These are phyloP conservation scores for Hamamelis virginiana DNA, from an alignment of 164 flowering plant species.

Conservation along the genomic window DNA sequence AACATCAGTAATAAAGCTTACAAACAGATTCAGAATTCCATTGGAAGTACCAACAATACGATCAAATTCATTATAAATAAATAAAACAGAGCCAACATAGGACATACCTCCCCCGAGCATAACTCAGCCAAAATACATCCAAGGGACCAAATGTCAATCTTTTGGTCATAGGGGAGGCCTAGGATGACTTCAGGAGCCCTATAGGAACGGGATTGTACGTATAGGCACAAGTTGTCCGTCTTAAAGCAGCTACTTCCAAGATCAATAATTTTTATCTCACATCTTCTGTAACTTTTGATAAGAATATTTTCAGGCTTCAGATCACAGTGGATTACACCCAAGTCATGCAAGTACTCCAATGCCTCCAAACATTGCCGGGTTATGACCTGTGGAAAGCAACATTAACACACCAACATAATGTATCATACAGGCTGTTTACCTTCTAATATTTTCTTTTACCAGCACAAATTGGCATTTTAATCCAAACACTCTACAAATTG, in stretches of 20 bases:
- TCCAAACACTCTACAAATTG: too few species aligned
- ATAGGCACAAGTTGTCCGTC: slow-evolving; percentile 80
- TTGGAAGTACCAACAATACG: background rate
- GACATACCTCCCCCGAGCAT: slow-evolving; percentile 81
- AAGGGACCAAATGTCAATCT: slow-evolving; percentile 93
- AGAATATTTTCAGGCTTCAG: slow-evolving; percentile 94
- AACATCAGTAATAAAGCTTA: background rate
- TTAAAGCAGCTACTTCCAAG: slow-evolving; percentile 96
- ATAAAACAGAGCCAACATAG: background rate
- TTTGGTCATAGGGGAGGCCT: slow-evolving; percentile 80
- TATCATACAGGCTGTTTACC: background rate
- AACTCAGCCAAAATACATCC: slow-evolving; percentile 97
- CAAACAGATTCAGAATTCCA: background rate
- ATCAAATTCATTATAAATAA: background rate
- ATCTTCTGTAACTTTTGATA: slow-evolving; percentile 83
- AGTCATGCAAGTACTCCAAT: slow-evolving; percentile 62
- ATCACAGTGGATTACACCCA: slow-evolving; percentile 94
- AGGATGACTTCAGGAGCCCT: slow-evolving; percentile 97
- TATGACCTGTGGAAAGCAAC: slow-evolving; percentile 49
- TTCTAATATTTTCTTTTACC: too few species aligned
- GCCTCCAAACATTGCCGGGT: slow-evolving; percentile 92
- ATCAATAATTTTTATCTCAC: slow-evolving; percentile 89
- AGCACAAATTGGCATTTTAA: too few species aligned
- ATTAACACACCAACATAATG: background rate
- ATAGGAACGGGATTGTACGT: slow-evolving; percentile 94